These are phyloP conservation scores for Neonectria faginata DNA, from an alignment of 2,329 filamentous ascomycete species.

Conservation along the genomic window DNA sequence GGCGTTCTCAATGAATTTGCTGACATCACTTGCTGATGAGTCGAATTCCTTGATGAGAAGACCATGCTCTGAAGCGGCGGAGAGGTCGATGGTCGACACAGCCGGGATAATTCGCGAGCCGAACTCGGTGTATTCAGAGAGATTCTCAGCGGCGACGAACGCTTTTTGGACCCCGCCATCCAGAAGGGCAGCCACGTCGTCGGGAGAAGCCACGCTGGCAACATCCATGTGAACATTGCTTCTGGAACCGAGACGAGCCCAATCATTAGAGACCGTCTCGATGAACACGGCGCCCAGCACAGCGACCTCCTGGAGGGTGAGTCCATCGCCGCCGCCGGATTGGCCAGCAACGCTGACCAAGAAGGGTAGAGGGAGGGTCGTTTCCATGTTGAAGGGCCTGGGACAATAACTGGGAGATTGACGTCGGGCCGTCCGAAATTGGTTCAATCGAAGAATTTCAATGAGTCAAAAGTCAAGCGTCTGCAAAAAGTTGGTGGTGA, in stretches of 20 bases:
- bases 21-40: slow-evolving; percentile 53
- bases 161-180: slow-evolving; percentile 87
- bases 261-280: slow-evolving; percentile 61
- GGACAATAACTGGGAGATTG: slow-evolving; percentile 18
- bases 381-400: slow-evolving; percentile 64
- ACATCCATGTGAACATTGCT: slow-evolving; percentile 81
- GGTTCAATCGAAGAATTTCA: slow-evolving; percentile 25
- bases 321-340: slow-evolving; percentile 62
- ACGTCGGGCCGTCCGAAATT: slow-evolving; percentile 11
- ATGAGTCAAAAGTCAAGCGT: slow-evolving; percentile 42
- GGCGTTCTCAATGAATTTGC: slow-evolving; percentile 58
- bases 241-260: slow-evolving; percentile 62
- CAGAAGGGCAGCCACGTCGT: slow-evolving; percentile 83
- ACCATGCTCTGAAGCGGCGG: slow-evolving; percentile 60
- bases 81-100: slow-evolving; percentile 60
- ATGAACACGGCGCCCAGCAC: slow-evolving; percentile 71
- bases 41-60: slow-evolving; percentile 67
- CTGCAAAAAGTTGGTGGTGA: slow-evolving; percentile 43
- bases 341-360: slow-evolving; percentile 67
- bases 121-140: slow-evolving; percentile 68
- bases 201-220: slow-evolving; percentile 72
- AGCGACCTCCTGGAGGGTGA: slow-evolving; percentile 68
- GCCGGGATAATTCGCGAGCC: slow-evolving; percentile 67
- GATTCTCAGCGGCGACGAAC: slow-evolving; percentile 79
- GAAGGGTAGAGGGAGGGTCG: slow-evolving; percentile 72